Percentiles rank a stretch among this genome's conserved stretches.
Conservation (phyloP, 352 stramenopile species). For the Phytophthora agathidicida region DNA sequence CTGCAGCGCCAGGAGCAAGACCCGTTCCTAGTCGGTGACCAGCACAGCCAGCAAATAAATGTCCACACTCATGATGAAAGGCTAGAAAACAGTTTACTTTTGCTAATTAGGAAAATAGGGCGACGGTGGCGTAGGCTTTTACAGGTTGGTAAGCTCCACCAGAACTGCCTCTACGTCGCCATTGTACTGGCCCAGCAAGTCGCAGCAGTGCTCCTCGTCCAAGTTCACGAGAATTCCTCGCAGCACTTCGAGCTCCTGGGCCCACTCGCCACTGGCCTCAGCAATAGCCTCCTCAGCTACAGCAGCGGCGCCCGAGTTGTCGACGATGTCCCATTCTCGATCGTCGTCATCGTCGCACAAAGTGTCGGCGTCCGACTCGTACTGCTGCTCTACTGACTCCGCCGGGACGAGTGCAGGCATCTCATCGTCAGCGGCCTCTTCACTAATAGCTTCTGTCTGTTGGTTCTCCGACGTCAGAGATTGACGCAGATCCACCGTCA, state of each 20-base stretch:
- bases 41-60: conserved; percentile 9
- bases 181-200: conserved; percentile 57
- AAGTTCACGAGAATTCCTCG: conserved; percentile 61
- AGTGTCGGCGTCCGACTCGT: conserved; percentile 72
- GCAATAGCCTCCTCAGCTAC: conserved; percentile 40
- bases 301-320: conserved; percentile 20
- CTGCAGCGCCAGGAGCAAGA: conserved; percentile 12
- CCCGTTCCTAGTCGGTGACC: conserved; percentile 28
- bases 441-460: conserved; percentile 1
- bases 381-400: conserved; percentile 16
- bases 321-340: conserved; percentile 58
- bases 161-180: conserved; percentile 64
- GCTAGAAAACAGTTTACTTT: conserved; percentile 36
- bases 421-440: conserved; percentile 31
- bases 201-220: conserved; percentile 48
- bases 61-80: not conserved
- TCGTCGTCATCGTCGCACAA: conserved; percentile 63
- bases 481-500: conserved; percentile 43
- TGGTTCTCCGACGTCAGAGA: conserved; percentile 4
- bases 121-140: conserved; percentile 27
- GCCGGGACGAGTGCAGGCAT: conserved; percentile 15
- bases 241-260: conserved; percentile 48
- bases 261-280: conserved; percentile 43
- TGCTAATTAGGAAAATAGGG: conserved; percentile 12
- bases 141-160: conserved; percentile 67